Conservation (phyloP, 1,284 basidiomycete species). For the Naganishia albida region DNA sequence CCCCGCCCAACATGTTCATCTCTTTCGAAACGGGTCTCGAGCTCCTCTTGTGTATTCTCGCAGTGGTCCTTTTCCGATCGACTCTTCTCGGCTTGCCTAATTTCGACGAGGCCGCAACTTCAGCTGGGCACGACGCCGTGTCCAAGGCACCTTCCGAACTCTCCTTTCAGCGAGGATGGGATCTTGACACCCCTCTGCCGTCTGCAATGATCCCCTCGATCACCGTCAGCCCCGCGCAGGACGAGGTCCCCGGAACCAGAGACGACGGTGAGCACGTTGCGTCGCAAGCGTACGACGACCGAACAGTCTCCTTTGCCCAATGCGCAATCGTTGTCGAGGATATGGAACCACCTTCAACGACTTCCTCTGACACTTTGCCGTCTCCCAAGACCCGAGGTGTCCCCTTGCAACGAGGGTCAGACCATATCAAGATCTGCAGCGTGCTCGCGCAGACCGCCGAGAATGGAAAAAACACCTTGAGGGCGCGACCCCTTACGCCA, state of each 20-base stretch:
- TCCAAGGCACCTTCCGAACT: background rate
- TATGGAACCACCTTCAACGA: conserved; percentile 5
- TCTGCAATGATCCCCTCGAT: conserved; percentile 17
- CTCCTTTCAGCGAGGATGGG: background rate
- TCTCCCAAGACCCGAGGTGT: background rate
- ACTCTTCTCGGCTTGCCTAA: background rate
- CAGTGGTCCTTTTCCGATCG: background rate
- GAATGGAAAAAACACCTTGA: conserved; percentile 11
- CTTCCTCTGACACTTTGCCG: conserved; percentile 20
- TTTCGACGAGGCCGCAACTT: no score
- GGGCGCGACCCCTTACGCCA: conserved; percentile 8
- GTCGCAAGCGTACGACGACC: conserved; percentile 37
- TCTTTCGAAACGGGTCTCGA: conserved; percentile 3
- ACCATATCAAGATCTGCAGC: conserved; percentile 20
- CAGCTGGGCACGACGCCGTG: no score
- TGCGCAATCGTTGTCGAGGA: conserved; percentile 11
- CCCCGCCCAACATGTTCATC: background rate
- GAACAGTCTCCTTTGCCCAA: conserved; percentile 17
- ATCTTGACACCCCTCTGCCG: background rate
- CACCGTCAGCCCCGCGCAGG: conserved; percentile 10
- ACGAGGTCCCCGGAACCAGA: background rate
- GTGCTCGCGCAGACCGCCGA: conserved; percentile 8
- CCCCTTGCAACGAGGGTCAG: conserved; percentile 5
- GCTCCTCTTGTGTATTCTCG: conserved; percentile 8
- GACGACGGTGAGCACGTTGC: conserved; percentile 38